Evolutionary conservation across 495 filamentous ascomycete genomes (phyloP), one percentile per base, ranked within the genome.

Genomic region (Annulohypoxylon nitens): DNA sequence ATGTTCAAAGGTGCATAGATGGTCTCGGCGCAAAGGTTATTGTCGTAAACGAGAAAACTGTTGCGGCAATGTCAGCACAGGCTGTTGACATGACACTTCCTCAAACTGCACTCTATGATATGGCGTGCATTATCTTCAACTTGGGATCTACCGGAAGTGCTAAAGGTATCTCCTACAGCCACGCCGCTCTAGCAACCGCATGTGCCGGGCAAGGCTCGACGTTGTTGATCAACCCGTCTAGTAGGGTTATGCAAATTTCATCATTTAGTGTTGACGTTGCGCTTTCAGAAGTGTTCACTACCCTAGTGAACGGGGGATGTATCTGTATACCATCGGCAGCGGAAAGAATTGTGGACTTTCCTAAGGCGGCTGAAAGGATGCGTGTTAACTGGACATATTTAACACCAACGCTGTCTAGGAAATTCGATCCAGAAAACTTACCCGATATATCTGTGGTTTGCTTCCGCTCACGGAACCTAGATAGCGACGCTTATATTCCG

Each of bases 211-310:
- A 90, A 66, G 85, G 84, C 1, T 78, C 81, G 0, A 81, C 82
- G 0, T 74, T 90, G 14, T 67, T 79, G 9, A 85, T 92, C 48
- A 78, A 84, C 39, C 72, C 83, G 0, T 74, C 78, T 0, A 88
- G 87, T 14, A 80, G 89, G 4, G 85, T 90, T 7, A 83, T 93
- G 70, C 91, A 93, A 67, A 88, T 91, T 61, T 89, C 91, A 1
- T 89, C 88, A 51, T 92, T 89, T 74, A 88, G 89, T 1, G 91
- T 92, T 43, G 92, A 94, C 67, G 86, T 89, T 33, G 88, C 88
- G 48, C 82, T 93, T 18, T 76, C 87, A 3, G 91, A 93, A 63
- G 88, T 91, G 3, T 86, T 92, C 60, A 88, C 89, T 4, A 89
- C 89, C 0, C 79, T 94, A 1, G 88, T 88, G 7, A 71, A 80